Percentiles rank a stretch among this genome's conserved stretches.
These are phyloP conservation scores for Penicillium taxi DNA, from an alignment of 495 filamentous ascomycete species.

Conservation along the genomic window DNA sequence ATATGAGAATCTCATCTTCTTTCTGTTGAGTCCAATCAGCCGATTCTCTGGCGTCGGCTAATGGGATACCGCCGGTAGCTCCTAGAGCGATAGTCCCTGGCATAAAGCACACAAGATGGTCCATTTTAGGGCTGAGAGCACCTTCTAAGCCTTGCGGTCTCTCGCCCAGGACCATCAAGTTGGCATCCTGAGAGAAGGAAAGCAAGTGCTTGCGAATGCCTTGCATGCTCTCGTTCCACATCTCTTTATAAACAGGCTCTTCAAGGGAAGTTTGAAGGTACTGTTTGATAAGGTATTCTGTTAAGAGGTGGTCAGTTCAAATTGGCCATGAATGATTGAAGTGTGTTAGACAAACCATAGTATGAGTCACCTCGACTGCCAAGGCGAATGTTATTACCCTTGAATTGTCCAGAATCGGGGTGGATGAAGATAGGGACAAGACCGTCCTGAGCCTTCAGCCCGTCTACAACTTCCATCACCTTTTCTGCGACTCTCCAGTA, in stretches of 20 bases:
- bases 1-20: conserved; percentile 78
- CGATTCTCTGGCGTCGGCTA: conserved; percentile 64
- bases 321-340: neutral
- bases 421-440: conserved; percentile 87
- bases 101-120: conserved; percentile 96
- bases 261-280: conserved; percentile 85
- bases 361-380: conserved; percentile 94
- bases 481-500: conserved; percentile 89
- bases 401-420: conserved; percentile 69
- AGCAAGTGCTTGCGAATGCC: conserved; percentile 89
- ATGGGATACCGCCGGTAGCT: conserved; percentile 67
- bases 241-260: conserved; percentile 78
- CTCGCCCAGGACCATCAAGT: conserved; percentile 81
- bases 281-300: conserved; percentile 94
- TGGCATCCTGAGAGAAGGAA: conserved; percentile 71
- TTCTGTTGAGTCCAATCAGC: conserved; percentile 65
- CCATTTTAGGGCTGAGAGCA: conserved; percentile 79
- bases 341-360: conserved; percentile 50
- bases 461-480: conserved; percentile 83
- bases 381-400: conserved; percentile 76
- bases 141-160: conserved; percentile 64
- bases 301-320: no score
- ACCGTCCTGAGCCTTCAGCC: conserved; percentile 67
- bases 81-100: conserved; percentile 90
- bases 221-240: conserved; percentile 82